phyloP scores from a whole-genome alignment of 345 rosid species.

The Anastatica hierochuntica region DNA sequence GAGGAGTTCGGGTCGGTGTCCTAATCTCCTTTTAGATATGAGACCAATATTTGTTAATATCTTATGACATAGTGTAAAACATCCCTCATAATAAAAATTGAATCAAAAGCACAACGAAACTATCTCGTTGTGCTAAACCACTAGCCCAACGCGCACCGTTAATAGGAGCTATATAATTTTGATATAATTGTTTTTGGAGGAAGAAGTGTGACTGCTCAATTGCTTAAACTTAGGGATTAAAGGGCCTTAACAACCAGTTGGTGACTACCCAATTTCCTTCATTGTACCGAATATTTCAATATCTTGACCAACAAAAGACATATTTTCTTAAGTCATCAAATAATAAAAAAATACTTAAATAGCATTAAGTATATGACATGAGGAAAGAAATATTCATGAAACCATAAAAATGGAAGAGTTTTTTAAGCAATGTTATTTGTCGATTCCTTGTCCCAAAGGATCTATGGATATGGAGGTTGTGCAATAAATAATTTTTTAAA shows the following conservation, averaged over 20 bases:
- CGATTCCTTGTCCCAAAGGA: slow-evolving; percentile 18
- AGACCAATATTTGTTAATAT: too few relatives aligned
- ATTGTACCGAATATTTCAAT: slow-evolving; percentile 9
- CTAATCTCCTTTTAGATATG: too few relatives aligned
- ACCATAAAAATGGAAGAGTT: not conserved
- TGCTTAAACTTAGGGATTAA: slow-evolving; percentile 52
- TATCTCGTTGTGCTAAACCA: too few relatives aligned
- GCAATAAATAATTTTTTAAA: slow-evolving; percentile 18
- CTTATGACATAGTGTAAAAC: too few relatives aligned
- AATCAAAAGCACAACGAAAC: too few relatives aligned
- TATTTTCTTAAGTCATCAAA: too few relatives aligned
- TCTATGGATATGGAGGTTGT: slow-evolving; percentile 29
- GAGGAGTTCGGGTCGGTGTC: too few relatives aligned
- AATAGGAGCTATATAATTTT: not conserved
- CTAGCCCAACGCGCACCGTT: too few relatives aligned
- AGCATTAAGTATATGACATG: not conserved
- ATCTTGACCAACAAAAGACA: slow-evolving; percentile 1
- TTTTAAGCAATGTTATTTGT: not conserved
- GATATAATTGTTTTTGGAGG: slow-evolving; percentile 16
- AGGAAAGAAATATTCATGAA: not conserved
- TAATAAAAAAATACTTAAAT: too few relatives aligned
- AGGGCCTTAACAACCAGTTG: slow-evolving; percentile 61
- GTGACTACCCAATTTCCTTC: slow-evolving; percentile 29
- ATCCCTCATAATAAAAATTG: too few relatives aligned
- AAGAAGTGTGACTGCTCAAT: slow-evolving; percentile 28